These are phyloP conservation scores for Pisolithus sp. DNA, from an alignment of 768 basidiomycete genomes.

Conservation along the genomic window DNA sequence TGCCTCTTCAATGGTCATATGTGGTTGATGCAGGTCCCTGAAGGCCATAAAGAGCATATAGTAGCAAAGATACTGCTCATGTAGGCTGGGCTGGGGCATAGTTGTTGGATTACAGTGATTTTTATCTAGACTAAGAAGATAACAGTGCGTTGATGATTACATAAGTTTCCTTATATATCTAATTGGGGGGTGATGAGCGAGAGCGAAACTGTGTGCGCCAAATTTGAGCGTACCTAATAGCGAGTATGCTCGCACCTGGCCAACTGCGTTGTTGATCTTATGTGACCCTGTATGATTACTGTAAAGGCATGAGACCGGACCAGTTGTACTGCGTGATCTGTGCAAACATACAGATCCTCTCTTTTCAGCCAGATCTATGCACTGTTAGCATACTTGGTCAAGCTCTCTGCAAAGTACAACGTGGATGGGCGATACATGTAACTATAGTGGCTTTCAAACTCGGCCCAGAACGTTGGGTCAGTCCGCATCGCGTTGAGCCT, in stretches of 20 bases:
- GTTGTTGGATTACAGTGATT: too few species aligned
- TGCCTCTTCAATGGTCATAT: too few species aligned
- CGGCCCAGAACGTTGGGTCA: conserved; percentile 90
- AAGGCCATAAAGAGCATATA: too few species aligned
- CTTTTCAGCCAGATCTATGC: conserved; percentile 98
- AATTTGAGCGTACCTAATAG: not conserved
- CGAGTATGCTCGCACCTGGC: conserved; percentile 53
- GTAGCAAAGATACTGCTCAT: too few species aligned
- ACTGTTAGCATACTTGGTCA: conserved; percentile 86
- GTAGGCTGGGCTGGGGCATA: too few species aligned
- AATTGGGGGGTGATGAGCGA: too few species aligned
- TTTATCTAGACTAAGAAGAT: too few species aligned
- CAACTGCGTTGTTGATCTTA: conserved; percentile 99
- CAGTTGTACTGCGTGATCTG: not conserved
- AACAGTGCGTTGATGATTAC: too few species aligned
- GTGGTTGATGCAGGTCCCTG: too few species aligned
- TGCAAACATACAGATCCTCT: conserved; percentile 67
- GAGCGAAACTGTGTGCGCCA: too few species aligned
- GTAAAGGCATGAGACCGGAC: conserved; percentile 2
- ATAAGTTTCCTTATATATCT: too few species aligned
- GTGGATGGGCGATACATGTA: conserved; percentile 96
- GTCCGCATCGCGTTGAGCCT: conserved; percentile 82
- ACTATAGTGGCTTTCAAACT: conserved; percentile 78
- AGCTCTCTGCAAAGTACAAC: conserved; percentile 83
- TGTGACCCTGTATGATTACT: conserved; percentile 98